Evolutionary conservation across 1,284 basidiomycete species (phyloP).

Genomic region (Trametes pubescens): DNA sequence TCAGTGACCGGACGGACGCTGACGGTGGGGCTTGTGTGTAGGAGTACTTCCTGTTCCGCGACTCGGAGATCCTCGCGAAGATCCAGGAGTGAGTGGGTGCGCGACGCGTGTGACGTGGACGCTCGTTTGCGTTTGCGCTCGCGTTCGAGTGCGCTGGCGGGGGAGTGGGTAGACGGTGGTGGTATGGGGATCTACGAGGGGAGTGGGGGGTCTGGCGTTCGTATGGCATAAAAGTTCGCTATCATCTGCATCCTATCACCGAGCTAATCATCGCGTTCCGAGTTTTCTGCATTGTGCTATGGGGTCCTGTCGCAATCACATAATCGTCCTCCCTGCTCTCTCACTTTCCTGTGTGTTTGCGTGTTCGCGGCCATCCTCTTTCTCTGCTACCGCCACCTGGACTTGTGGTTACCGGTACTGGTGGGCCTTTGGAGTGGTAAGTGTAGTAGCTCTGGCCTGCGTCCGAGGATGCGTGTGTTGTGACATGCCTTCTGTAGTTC

Average conservation of each 20-base stretch:
- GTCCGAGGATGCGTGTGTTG: too few relatives aligned
- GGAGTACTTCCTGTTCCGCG: constrained; percentile 97
- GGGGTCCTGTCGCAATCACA: constrained; percentile 16
- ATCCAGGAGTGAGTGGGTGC: constrained; percentile 77
- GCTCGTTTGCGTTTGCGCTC: not conserved
- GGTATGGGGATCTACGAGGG: not conserved
- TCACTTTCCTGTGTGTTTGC: not conserved
- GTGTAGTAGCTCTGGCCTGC: too few relatives aligned
- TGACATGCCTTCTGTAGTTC: too few relatives aligned
- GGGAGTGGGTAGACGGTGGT: not conserved
- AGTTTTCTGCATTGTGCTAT: constrained; percentile 24
- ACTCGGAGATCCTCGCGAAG: constrained; percentile 96
- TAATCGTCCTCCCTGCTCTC: constrained; percentile 15
- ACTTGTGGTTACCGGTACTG: too few relatives aligned
- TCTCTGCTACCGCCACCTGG: too few relatives aligned
- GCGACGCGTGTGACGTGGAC: constrained; percentile 1
- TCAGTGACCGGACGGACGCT: not conserved
- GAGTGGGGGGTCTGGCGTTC: constrained; percentile 6
- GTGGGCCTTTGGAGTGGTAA: too few relatives aligned
- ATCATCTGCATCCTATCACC: constrained; percentile 39
- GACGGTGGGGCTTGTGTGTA: constrained; percentile 43
- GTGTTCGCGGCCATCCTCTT: too few relatives aligned
- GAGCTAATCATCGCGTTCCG: constrained; percentile 38
- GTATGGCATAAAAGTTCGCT: constrained; percentile 40
- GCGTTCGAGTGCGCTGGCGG: not conserved